Evolutionary conservation across 2,329 filamentous ascomycete species (phyloP).

Genomic region (Claviceps africana): DNA sequence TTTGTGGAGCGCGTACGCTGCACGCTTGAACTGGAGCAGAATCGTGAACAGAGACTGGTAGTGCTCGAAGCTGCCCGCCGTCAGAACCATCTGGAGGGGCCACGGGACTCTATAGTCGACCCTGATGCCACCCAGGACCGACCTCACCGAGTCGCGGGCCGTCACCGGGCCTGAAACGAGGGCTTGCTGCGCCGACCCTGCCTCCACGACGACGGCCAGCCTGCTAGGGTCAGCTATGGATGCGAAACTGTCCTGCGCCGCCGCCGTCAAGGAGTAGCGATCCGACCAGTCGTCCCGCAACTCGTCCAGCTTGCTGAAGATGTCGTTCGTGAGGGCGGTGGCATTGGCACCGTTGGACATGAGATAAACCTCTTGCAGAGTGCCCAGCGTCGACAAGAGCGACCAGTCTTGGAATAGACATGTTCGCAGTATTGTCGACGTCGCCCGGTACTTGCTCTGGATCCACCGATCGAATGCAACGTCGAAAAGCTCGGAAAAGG

Average conservation of each 20-base stretch:
- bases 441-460: conserved; percentile 55
- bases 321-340: conserved; percentile 47
- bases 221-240: conserved; percentile 43
- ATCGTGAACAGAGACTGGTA: conserved; percentile 66
- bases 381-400: conserved; percentile 48
- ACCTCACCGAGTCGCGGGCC: conserved; percentile 41
- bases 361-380: conserved; percentile 61
- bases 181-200: conserved; percentile 23
- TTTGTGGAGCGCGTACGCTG: conserved; percentile 50
- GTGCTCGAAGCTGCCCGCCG: conserved; percentile 43
- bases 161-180: conserved; percentile 30
- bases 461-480: conserved; percentile 64
- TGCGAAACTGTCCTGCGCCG: conserved; percentile 60
- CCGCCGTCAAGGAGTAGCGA: conserved; percentile 63
- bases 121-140: conserved; percentile 45
- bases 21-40: conserved; percentile 63
- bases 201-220: conserved; percentile 41
- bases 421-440: conserved; percentile 50
- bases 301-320: conserved; percentile 65
- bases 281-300: conserved; percentile 57
- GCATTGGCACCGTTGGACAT: conserved; percentile 59
- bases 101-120: conserved; percentile 55
- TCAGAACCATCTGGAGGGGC: conserved; percentile 59
- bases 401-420: conserved; percentile 57
- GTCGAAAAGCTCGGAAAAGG: conserved; percentile 64